These are phyloP conservation scores for Aspergillus sparsus DNA, from an alignment of 495 filamentous ascomycete species.

Conservation along the genomic window DNA sequence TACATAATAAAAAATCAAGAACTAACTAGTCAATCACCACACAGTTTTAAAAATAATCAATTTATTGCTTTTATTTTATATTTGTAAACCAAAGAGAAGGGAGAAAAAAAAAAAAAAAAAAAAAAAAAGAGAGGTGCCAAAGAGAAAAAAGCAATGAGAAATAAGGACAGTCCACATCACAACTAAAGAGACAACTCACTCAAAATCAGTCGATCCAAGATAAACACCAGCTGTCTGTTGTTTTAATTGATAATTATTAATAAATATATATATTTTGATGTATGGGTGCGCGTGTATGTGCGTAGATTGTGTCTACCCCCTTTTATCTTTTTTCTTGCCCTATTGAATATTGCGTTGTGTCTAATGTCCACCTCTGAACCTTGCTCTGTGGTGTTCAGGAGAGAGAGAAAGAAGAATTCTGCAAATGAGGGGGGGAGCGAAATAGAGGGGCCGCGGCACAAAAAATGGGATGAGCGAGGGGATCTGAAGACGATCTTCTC, in stretches of 20 bases:
- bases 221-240: not conserved
- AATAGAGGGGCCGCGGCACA: not conserved
- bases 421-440: not conserved
- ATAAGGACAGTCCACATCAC: not conserved
- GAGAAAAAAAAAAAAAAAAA: constrained; percentile 9
- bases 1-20: constrained; percentile 1
- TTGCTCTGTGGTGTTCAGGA: not conserved
- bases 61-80: not conserved
- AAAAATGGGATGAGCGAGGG: not conserved
- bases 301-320: too few species aligned
- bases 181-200: constrained; percentile 15
- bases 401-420: not conserved
- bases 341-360: not conserved
- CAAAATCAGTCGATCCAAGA: constrained; percentile 4
- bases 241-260: not conserved
- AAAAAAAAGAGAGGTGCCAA: not conserved
- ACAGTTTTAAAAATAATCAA: constrained; percentile 8
- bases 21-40: constrained; percentile 10
- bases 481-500: not conserved
- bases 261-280: too few species aligned
- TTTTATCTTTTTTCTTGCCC: too few species aligned
- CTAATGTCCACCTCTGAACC: not conserved
- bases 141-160: too few species aligned
- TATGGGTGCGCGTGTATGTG: too few species aligned
- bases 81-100: not conserved